These are phyloP conservation scores for Plasmodium billcollinsi DNA, from an alignment of 169 alveolate species.

Conservation along the genomic window DNA sequence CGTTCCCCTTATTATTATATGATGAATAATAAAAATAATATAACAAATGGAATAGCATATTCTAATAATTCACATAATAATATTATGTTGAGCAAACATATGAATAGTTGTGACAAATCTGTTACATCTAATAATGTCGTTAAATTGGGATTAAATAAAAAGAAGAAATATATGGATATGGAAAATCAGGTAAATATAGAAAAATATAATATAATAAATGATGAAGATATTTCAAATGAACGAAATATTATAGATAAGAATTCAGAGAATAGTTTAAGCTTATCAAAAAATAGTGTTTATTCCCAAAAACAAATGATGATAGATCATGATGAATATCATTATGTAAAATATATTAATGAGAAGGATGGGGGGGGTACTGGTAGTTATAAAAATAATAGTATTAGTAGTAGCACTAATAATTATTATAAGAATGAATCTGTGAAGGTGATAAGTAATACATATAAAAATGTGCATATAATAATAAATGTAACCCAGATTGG, in stretches of 20 bases:
- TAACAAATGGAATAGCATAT: background rate
- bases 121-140: background rate
- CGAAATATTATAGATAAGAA: background rate
- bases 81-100: background rate
- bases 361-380: slow-evolving; percentile 6
- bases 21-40: background rate
- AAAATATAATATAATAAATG: background rate
- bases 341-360: background rate
- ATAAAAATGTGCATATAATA: slow-evolving; percentile 73
- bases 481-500: slow-evolving; percentile 86
- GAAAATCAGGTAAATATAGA: background rate
- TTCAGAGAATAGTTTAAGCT: background rate
- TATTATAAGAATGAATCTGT: slow-evolving; percentile 22
- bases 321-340: background rate
- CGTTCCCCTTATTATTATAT: background rate
- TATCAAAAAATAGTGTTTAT: background rate
- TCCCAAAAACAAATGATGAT: background rate
- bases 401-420: background rate
- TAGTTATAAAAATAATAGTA: background rate
- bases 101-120: background rate
- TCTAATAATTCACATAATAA: background rate
- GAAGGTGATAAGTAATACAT: slow-evolving; percentile 51
- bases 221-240: background rate
- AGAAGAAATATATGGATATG: background rate
- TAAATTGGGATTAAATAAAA: background rate